Conservation (phyloP, 768 basidiomycete species). For the Flagelloscypha sp. region DNA sequence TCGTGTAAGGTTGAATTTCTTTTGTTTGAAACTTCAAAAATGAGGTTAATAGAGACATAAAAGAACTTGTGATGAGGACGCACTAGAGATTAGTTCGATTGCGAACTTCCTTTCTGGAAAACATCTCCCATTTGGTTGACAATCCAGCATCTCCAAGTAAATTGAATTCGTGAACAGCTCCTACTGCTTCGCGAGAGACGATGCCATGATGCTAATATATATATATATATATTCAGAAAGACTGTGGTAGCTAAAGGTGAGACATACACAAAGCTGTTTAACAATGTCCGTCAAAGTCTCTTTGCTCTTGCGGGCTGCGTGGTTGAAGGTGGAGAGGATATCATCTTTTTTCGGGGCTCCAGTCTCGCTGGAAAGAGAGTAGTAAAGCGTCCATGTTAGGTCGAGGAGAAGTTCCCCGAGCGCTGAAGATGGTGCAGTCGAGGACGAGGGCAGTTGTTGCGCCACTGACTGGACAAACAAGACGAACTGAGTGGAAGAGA, state of each 20-base stretch:
- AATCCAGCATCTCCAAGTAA: slow-evolving; percentile 61
- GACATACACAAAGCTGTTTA: slow-evolving; percentile 52
- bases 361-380: too few species aligned
- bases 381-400: slow-evolving; percentile 79
- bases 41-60: slow-evolving; percentile 4
- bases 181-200: too few species aligned
- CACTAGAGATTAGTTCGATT: slow-evolving; percentile 77
- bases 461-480: slow-evolving; percentile 60
- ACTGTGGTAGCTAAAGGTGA: background rate
- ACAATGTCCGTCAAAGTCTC: slow-evolving; percentile 49
- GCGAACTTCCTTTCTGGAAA: slow-evolving; percentile 76
- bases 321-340: slow-evolving; percentile 46
- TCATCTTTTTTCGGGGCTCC: slow-evolving; percentile 74
- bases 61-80: slow-evolving; percentile 22
- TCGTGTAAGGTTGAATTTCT: slow-evolving; percentile 94
- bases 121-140: slow-evolving; percentile 53
- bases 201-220: too few species aligned
- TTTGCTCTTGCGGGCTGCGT: slow-evolving; percentile 44
- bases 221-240: too few species aligned
- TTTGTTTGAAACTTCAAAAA: slow-evolving; percentile 80
- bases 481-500: slow-evolving; percentile 45
- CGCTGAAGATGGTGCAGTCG: slow-evolving; percentile 36
- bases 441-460: slow-evolving; percentile 59
- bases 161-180: too few species aligned
- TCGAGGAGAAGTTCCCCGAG: slow-evolving; percentile 73